phyloP scores from a whole-genome alignment of 2,329 filamentous ascomycete species.

The Alternaria sp. region DNA sequence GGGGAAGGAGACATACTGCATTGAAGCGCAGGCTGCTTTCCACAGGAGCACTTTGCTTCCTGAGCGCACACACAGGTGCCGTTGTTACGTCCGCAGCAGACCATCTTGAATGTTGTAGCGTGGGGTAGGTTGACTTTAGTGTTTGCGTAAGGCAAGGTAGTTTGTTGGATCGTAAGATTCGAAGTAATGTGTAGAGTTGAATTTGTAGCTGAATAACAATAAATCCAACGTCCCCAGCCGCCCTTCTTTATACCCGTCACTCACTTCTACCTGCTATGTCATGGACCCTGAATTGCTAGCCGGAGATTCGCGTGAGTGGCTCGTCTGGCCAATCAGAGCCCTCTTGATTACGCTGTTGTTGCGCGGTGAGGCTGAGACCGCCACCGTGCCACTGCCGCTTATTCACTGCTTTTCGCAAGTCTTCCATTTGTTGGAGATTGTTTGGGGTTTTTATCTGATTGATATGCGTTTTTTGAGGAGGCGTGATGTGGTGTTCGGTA shows the following conservation, averaged over 20 bases:
- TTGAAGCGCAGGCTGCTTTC: slow-evolving; percentile 83
- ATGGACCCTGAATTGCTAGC: slow-evolving; percentile 28
- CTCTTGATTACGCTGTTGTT: slow-evolving; percentile 41
- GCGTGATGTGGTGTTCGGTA: not conserved
- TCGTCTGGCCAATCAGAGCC: slow-evolving; percentile 39
- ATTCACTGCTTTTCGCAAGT: slow-evolving; percentile 30
- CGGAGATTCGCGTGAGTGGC: slow-evolving; percentile 33
- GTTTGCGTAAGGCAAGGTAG: slow-evolving; percentile 4
- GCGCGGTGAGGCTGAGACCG: slow-evolving; percentile 23
- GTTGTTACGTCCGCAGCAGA: slow-evolving; percentile 67
- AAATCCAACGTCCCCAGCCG: slow-evolving; percentile 2
- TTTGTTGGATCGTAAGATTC: slow-evolving; percentile 5
- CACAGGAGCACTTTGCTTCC: slow-evolving; percentile 81
- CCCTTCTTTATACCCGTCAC: slow-evolving; percentile 34
- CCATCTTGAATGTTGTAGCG: slow-evolving; percentile 49
- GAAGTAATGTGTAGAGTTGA: not conserved
- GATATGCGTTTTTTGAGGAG: slow-evolving; percentile 9
- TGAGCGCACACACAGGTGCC: slow-evolving; percentile 65
- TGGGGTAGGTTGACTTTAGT: slow-evolving; percentile 4
- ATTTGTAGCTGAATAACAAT: not conserved
- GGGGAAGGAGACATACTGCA: slow-evolving; percentile 64
- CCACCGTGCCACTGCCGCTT: slow-evolving; percentile 31
- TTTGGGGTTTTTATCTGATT: slow-evolving; percentile 16
- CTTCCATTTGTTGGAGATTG: slow-evolving; percentile 34
- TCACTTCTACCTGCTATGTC: slow-evolving; percentile 22